Evolutionary conservation across 1,284 basidiomycete genomes (phyloP).

Genomic region (Trametes pubescens): DNA sequence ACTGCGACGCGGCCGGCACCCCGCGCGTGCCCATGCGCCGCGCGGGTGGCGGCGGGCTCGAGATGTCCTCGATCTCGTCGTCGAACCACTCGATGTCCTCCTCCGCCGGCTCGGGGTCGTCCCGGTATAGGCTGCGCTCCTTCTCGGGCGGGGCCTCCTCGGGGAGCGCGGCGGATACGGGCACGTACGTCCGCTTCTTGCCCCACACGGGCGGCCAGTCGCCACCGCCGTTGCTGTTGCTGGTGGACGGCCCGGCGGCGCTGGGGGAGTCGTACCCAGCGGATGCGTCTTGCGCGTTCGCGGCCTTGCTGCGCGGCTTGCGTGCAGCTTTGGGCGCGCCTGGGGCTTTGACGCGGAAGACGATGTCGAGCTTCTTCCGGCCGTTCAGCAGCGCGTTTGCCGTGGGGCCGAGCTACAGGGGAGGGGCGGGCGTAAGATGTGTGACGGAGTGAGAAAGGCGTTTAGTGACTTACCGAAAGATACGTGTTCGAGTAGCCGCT

Average conservation of each 20-base stretch:
- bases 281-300: neutral
- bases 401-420: conserved; percentile 8
- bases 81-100: conserved; percentile 19
- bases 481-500: conserved; percentile 44
- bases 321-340: conserved; percentile 4
- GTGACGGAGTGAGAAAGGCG: neutral
- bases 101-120: conserved; percentile 27
- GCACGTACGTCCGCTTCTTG: conserved; percentile 3
- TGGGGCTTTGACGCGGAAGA: conserved; percentile 17
- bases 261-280: conserved; percentile 3
- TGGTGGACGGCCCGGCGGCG: conserved; percentile 19
- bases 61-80: conserved; percentile 29
- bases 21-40: conserved; percentile 25
- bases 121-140: conserved; percentile 26
- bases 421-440: neutral
- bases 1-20: conserved; percentile 23
- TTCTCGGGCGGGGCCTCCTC: neutral
- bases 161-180: neutral
- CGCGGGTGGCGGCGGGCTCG: conserved; percentile 22
- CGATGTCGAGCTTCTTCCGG: conserved; percentile 16
- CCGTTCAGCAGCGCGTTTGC: conserved; percentile 13
- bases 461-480: conserved; percentile 38
- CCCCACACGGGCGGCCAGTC: conserved; percentile 3
- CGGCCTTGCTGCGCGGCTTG: conserved; percentile 16
- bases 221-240: too few relatives aligned